Conservation (phyloP, 805 yeast species). For the Candida patagonica region DNA sequence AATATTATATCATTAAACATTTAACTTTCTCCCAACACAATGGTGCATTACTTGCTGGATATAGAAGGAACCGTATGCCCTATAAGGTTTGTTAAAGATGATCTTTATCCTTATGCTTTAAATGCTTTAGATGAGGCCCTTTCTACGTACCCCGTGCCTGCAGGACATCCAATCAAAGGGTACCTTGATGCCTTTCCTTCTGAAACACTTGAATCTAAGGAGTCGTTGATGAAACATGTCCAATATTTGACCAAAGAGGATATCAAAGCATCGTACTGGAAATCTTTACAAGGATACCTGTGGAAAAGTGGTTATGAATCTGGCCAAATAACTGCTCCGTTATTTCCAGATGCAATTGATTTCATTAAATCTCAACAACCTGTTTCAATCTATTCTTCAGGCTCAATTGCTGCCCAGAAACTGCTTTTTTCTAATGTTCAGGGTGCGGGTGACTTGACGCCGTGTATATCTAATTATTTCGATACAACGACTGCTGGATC, state of each 20-base stretch:
- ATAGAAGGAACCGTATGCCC: slow-evolving; percentile 95
- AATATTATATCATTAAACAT: no score
- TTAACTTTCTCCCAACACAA: not conserved
- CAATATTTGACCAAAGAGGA: slow-evolving; percentile 51
- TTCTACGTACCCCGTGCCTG: not conserved
- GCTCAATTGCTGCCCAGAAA: slow-evolving; percentile 80
- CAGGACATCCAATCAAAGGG: slow-evolving; percentile 4
- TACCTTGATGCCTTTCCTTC: slow-evolving; percentile 40
- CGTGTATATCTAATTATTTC: slow-evolving; percentile 54
- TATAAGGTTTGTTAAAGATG: slow-evolving; percentile 76
- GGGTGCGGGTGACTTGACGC: slow-evolving; percentile 39
- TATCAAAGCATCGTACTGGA: slow-evolving; percentile 67
- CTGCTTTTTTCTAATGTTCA: slow-evolving; percentile 51
- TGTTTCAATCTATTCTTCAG: slow-evolving; percentile 78
- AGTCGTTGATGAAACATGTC: slow-evolving; percentile 39
- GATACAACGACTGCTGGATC: slow-evolving; percentile 81
- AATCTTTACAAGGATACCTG: slow-evolving; percentile 71
- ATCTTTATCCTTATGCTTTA: slow-evolving; percentile 62
- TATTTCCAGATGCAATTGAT: slow-evolving; percentile 62
- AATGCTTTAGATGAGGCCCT: slow-evolving; percentile 12
- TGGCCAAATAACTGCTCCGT: slow-evolving; percentile 72
- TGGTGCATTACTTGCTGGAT: slow-evolving; percentile 45
- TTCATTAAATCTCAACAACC: slow-evolving; percentile 32
- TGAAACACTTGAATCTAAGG: slow-evolving; percentile 23
- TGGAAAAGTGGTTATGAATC: slow-evolving; percentile 73